A percentile compares a stretch with the other conserved stretches of the same genome.
phyloP scores from a whole-genome alignment of 2,329 filamentous ascomycete genomes.

The Hymenoscyphus albidus region DNA sequence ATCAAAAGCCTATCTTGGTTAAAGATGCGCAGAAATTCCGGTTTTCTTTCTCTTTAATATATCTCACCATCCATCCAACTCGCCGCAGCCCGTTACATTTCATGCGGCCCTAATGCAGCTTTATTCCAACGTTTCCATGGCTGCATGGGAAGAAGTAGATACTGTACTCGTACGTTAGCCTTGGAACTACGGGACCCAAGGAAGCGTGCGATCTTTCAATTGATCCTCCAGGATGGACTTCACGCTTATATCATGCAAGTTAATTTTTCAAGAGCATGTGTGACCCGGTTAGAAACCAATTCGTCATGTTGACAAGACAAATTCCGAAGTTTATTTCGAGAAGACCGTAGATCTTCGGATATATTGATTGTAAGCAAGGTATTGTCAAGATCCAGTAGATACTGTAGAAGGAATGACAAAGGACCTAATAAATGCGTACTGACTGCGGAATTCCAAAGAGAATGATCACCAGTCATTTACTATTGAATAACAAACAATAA shows the following conservation, averaged over 20 bases:
- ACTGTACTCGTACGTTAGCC: neutral
- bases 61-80: neutral
- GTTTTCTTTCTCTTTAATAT: neutral
- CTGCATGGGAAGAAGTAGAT: neutral
- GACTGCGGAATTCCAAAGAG: neutral
- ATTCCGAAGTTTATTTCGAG: neutral
- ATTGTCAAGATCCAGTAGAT: neutral
- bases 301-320: neutral
- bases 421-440: neutral
- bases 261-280: neutral
- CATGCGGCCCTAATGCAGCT: neutral
- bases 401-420: neutral
- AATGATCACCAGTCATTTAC: neutral
- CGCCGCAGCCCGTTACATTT: neutral
- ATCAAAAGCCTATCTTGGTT: neutral
- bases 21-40: conserved; percentile 1
- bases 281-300: neutral
- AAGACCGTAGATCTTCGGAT: neutral
- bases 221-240: conserved; percentile 7
- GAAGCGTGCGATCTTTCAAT: conserved; percentile 4
- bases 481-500: neutral
- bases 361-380: neutral
- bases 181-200: conserved; percentile 7
- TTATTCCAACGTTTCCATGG: conserved; percentile 2
- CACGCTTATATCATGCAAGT: conserved; percentile 4